Evolutionary conservation across 1,139 yeast genomes (phyloP), one percentile per base, ranked within the genome.

Genomic region (Saccharomyces pastorianus): DNA sequence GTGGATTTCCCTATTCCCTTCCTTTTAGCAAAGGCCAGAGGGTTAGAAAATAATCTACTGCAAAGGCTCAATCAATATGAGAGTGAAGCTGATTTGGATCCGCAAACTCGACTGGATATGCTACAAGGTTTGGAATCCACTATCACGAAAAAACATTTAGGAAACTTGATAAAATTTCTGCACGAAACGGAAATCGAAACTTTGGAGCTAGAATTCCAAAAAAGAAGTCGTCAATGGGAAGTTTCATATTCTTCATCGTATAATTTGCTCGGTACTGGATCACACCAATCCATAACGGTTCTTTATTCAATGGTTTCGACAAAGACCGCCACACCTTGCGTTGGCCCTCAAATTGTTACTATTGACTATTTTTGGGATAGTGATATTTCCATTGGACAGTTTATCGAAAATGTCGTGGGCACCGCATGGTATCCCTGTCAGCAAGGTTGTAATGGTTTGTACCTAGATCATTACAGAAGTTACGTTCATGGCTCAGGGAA

Each of bases 401-500:
- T 85, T 64, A 81, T 95, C 51, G 98, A 93, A 64, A 87, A 85
- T 57, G 76, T 85, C 48, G 85, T 89, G 57, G 75, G 80, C n/a
- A 85, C 87, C 20, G 83, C 90, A 0, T 72, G 76, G 31, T 80
- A 78, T 50, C 73, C 76, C 0, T 95, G 99, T 67, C 77, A 83
- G 2, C 96, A 89, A 58, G 87, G 84, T 0, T 95, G 99, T 72
- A 91, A 88, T 0, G 83, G 85, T 26, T 68, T 78, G 0, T 71
- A 85, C 61, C 71, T 82, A 48, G 88, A 87, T 51, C 99, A 95
- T 68, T 87, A 85, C 65, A 78, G 91, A 62, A 84, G 88, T 34
- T 95, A 91, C 72, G 96, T 88, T 25, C 96, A 93, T 71, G 96
- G 96, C 0, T 75, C 79, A 51, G 96, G 95, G 1, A 85, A 88